Percentiles rank a stretch among this genome's conserved stretches.
Evolutionary conservation across 352 stramenopile species (phyloP).

Genomic region (Phytophthora multivora): DNA sequence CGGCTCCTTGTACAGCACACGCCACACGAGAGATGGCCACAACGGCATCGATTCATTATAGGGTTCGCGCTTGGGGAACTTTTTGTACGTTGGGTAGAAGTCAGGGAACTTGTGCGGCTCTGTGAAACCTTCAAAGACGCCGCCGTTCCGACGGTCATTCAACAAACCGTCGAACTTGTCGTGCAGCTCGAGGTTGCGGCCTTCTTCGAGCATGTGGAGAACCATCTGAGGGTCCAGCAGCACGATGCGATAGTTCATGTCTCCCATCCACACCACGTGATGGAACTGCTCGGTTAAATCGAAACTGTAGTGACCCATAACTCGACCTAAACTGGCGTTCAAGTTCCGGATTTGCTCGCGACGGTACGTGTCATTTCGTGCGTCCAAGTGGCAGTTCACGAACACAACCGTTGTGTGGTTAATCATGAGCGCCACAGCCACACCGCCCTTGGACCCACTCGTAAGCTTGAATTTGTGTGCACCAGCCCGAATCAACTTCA

Average conservation of each 20-base stretch:
- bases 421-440: slow-evolving; percentile 74
- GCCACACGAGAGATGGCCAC: slow-evolving; percentile 81
- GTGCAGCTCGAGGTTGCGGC: slow-evolving; percentile 76
- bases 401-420: slow-evolving; percentile 85
- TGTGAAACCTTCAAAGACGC: slow-evolving; percentile 82
- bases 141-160: slow-evolving; percentile 73
- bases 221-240: slow-evolving; percentile 75
- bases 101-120: slow-evolving; percentile 86
- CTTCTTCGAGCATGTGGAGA: slow-evolving; percentile 80
- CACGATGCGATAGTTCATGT: slow-evolving; percentile 90
- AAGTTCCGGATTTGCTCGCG: slow-evolving; percentile 85
- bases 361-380: slow-evolving; percentile 77
- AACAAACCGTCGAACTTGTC: slow-evolving; percentile 87
- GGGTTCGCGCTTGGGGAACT: slow-evolving; percentile 71
- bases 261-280: slow-evolving; percentile 90
- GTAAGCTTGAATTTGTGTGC: slow-evolving; percentile 86
- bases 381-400: slow-evolving; percentile 87
- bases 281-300: slow-evolving; percentile 89
- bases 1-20: slow-evolving; percentile 86
- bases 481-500: slow-evolving; percentile 76
- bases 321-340: slow-evolving; percentile 72
- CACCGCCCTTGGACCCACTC: slow-evolving; percentile 80
- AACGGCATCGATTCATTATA: slow-evolving; percentile 66
- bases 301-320: slow-evolving; percentile 83
- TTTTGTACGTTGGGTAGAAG: slow-evolving; percentile 92